Evolutionary conservation across 306 rosid genomes (phyloP).

Genomic region (Dryas alaskensis): DNA sequence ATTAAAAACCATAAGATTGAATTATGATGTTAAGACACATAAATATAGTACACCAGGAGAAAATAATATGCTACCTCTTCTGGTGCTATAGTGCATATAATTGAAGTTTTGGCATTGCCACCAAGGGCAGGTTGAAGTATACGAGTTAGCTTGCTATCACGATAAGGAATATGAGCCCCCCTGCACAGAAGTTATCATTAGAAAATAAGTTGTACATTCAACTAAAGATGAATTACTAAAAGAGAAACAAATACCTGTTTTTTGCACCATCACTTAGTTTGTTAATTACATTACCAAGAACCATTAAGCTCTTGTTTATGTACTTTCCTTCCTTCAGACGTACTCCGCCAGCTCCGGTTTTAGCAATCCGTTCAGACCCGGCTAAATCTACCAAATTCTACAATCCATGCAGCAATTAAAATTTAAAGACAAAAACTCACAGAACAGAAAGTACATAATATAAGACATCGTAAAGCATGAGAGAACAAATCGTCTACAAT

Average conservation of each 20-base stretch:
- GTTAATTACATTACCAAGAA: constrained; percentile 90
- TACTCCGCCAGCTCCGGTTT: constrained; percentile 93
- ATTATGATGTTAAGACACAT: background rate
- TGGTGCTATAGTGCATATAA: constrained; percentile 91
- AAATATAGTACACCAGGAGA: background rate
- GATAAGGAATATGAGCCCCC: constrained; percentile 95
- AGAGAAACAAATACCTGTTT: constrained; percentile 54
- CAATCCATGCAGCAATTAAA: background rate
- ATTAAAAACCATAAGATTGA: constrained; percentile 5
- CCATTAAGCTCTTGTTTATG: constrained; percentile 94
- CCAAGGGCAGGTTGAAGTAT: constrained; percentile 99
- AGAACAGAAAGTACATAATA: background rate
- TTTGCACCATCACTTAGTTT: constrained; percentile 86
- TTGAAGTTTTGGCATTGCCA: constrained; percentile 97
- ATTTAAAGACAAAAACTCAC: background rate
- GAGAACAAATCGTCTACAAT: constrained; percentile 5
- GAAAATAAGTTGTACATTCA: background rate
- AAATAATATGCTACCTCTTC: constrained; percentile 64
- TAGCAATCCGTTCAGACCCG: constrained; percentile 96
- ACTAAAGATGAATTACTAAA: constrained; percentile 3
- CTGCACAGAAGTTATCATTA: constrained; percentile 35
- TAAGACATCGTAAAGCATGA: background rate
- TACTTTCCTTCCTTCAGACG: constrained; percentile 95
- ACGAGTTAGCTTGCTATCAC: constrained; percentile 96
- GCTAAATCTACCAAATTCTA: constrained; percentile 95